Conservation (phyloP, 1,284 basidiomycete species). For the Puccinia coronata region DNA sequence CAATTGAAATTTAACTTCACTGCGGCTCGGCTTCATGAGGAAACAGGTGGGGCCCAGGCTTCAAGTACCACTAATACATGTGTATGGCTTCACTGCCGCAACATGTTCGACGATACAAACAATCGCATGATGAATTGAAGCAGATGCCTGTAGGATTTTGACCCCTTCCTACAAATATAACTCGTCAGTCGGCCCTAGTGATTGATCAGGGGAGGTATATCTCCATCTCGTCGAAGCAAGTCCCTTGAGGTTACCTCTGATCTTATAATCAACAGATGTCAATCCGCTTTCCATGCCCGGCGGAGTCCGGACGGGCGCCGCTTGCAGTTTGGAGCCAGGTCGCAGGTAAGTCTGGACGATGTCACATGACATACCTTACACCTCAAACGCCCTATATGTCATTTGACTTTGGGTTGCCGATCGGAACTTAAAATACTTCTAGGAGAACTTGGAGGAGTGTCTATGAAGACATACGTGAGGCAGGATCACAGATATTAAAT, state of each 20-base stretch:
- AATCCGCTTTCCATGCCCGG: constrained; percentile 1
- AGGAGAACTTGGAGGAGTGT: too few species aligned
- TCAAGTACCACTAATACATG: not conserved
- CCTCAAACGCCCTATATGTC: not conserved
- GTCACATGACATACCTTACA: not conserved
- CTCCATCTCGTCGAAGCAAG: not conserved
- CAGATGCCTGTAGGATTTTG: not conserved
- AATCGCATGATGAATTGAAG: constrained; percentile 12
- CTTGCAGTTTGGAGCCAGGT: not conserved
- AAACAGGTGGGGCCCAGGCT: constrained; percentile 27
- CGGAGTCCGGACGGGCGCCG: not conserved
- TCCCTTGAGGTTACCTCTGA: not conserved
- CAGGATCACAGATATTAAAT: not conserved
- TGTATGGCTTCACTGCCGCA: constrained; percentile 15
- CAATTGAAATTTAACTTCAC: constrained; percentile 30
- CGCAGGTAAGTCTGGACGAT: not conserved
- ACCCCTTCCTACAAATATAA: not conserved
- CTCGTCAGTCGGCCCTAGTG: not conserved
- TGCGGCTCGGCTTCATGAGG: constrained; percentile 20
- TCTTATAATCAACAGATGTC: too few species aligned
- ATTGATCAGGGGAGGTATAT: not conserved
- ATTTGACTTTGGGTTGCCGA: not conserved
- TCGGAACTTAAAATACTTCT: too few species aligned
- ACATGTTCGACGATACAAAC: constrained; percentile 10
- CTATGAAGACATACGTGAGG: constrained; percentile 3